Conservation (phyloP, 768 basidiomycete species). For the Suillus clintonianus region DNA sequence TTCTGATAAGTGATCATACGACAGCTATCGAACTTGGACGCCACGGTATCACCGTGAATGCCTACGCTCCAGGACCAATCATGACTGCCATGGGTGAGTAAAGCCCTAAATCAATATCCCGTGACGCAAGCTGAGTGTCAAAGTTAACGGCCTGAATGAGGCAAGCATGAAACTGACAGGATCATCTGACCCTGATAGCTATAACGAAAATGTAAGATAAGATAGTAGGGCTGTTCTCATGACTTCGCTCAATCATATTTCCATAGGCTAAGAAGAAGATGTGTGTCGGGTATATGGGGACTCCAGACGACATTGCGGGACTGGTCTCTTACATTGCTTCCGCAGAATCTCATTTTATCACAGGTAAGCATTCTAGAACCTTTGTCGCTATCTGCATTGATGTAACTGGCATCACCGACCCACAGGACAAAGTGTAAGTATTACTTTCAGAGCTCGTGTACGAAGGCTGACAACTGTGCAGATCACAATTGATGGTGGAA, state of each 20-base stretch:
- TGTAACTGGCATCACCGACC: background rate
- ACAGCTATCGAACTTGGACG: slow-evolving; percentile 28
- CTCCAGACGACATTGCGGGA: slow-evolving; percentile 25
- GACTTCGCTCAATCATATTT: background rate
- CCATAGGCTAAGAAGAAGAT: slow-evolving; percentile 4
- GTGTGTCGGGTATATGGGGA: slow-evolving; percentile 7
- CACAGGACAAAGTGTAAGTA: background rate
- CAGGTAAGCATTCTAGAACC: slow-evolving; percentile 17
- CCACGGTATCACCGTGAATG: slow-evolving; percentile 27
- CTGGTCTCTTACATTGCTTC: slow-evolving; percentile 31
- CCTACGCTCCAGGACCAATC: slow-evolving; percentile 31
- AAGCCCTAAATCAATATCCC: background rate
- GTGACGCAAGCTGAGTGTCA: background rate
- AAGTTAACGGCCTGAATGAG: background rate
- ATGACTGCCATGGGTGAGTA: slow-evolving; percentile 25
- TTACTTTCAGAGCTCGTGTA: background rate
- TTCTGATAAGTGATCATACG: background rate
- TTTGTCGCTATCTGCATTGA: background rate
- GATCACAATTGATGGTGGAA: slow-evolving; percentile 5
- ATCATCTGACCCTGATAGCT: background rate
- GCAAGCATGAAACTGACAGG: slow-evolving; percentile 3
- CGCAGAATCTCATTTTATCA: slow-evolving; percentile 28
- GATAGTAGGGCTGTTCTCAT: background rate
- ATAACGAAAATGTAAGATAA: slow-evolving; percentile 5
- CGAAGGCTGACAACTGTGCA: background rate